Evolutionary conservation across 2,329 filamentous ascomycete genomes (phyloP).

Genomic region (Acephala macrosclerotiorum): DNA sequence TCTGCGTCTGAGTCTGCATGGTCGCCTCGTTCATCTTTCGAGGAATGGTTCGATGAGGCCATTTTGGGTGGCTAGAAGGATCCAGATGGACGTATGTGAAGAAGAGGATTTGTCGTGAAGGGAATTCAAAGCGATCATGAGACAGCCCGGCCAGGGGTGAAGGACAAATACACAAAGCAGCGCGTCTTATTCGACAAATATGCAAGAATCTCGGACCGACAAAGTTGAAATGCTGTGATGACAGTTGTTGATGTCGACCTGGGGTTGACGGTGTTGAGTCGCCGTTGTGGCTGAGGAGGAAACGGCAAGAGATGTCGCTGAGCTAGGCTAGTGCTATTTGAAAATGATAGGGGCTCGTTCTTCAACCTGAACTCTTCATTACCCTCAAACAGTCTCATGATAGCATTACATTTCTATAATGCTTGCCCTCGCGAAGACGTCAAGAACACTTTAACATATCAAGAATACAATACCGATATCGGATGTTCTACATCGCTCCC

Average conservation of each 20-base stretch:
- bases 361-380: neutral
- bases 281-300: neutral
- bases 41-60: conserved; percentile 24
- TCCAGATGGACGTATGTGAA: neutral
- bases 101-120: neutral
- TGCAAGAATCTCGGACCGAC: conserved; percentile 1
- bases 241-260: neutral
- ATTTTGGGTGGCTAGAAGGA: conserved; percentile 15
- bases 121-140: conserved; percentile 1
- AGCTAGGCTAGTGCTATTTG: neutral
- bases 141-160: neutral
- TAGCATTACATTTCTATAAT: neutral
- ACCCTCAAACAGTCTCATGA: neutral
- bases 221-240: neutral
- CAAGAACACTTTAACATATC: no score
- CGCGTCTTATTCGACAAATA: conserved; percentile 2
- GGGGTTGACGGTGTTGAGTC: neutral
- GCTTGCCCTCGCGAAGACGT: neutral
- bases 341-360: neutral
- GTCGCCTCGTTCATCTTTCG: conserved; percentile 15
- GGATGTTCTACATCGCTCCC: no score
- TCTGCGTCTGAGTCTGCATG: conserved; percentile 24
- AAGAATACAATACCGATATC: no score
- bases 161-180: neutral
- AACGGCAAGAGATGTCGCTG: neutral